Percentiles rank a stretch among this genome's conserved stretches.
Evolutionary conservation across 148 eudicot species (phyloP).

Genomic region (Chenopodium suecicum): DNA sequence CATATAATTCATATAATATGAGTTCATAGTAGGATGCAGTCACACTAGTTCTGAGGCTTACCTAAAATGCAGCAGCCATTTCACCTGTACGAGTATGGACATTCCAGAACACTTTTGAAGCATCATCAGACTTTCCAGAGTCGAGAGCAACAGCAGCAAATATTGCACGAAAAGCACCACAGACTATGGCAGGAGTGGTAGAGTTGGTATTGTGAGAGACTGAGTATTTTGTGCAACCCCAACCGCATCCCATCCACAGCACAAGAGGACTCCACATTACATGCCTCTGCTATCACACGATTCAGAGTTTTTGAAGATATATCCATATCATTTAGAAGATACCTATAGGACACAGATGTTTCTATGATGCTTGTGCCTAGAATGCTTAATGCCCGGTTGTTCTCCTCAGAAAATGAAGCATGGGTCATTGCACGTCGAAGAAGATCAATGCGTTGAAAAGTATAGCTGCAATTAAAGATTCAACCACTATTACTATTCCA

Average conservation of each 20-base stretch:
- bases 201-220: constrained; percentile 68
- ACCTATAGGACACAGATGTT: constrained; percentile 44
- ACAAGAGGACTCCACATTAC: constrained; percentile 64
- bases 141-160: constrained; percentile 73
- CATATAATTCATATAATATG: neutral
- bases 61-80: constrained; percentile 27
- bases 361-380: constrained; percentile 66
- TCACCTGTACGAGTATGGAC: constrained; percentile 32
- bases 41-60: constrained; percentile 9
- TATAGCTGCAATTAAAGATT: constrained; percentile 46
- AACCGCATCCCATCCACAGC: constrained; percentile 54
- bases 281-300: constrained; percentile 42
- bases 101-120: constrained; percentile 45
- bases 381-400: constrained; percentile 73
- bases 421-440: constrained; percentile 89
- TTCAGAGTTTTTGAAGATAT: constrained; percentile 61
- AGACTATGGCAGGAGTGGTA: constrained; percentile 61
- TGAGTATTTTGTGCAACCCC: constrained; percentile 58
- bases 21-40: neutral
- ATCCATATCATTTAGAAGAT: constrained; percentile 45
- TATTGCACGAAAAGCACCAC: constrained; percentile 74
- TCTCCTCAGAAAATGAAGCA: constrained; percentile 79
- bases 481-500: neutral
- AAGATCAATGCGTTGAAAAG: constrained; percentile 42
- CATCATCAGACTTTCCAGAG: constrained; percentile 40